Evolutionary conservation across 371 early-diverging fungal species (phyloP).

Genomic region (Syncephalastrum monosporum): DNA sequence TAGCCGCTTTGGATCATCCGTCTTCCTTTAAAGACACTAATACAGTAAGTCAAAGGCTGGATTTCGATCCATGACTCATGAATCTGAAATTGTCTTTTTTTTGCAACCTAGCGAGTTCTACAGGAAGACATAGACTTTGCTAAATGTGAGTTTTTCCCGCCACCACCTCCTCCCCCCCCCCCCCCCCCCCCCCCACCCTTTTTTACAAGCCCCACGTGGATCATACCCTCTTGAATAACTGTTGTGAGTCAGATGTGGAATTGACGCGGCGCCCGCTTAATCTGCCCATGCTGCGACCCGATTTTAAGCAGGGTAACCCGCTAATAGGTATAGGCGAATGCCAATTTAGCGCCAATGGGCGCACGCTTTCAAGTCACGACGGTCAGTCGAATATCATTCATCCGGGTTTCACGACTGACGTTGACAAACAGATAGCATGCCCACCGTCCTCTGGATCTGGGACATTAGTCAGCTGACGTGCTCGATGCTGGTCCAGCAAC

Average conservation of each 20-base stretch:
- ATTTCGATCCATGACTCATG: not conserved
- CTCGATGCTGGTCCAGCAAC: slow-evolving; percentile 48
- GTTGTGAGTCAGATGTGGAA: slow-evolving; percentile 10
- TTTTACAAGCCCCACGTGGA: slow-evolving; percentile 2
- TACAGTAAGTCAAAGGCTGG: slow-evolving; percentile 1
- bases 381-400: slow-evolving; percentile 35
- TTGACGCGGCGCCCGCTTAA: slow-evolving; percentile 36
- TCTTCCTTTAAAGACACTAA: not conserved
- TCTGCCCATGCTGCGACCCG: slow-evolving; percentile 45
- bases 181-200: no score
- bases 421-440: slow-evolving; percentile 53
- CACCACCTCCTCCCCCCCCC: not conserved
- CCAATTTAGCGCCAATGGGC: slow-evolving; percentile 62
- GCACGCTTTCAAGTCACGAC: slow-evolving; percentile 43
- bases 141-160: not conserved
- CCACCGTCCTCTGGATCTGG: slow-evolving; percentile 67
- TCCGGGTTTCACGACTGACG: not conserved
- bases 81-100: slow-evolving; percentile 7
- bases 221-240: slow-evolving; percentile 9
- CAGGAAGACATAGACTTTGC: slow-evolving; percentile 11
- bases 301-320: slow-evolving; percentile 61
- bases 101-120: slow-evolving; percentile 21
- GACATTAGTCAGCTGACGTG: slow-evolving; percentile 40
- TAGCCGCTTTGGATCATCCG: slow-evolving; percentile 6
- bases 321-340: slow-evolving; percentile 56